phyloP scores from a whole-genome alignment of 225 moss, liverwort and hornwort species.

The Straminergon stramineum region DNA sequence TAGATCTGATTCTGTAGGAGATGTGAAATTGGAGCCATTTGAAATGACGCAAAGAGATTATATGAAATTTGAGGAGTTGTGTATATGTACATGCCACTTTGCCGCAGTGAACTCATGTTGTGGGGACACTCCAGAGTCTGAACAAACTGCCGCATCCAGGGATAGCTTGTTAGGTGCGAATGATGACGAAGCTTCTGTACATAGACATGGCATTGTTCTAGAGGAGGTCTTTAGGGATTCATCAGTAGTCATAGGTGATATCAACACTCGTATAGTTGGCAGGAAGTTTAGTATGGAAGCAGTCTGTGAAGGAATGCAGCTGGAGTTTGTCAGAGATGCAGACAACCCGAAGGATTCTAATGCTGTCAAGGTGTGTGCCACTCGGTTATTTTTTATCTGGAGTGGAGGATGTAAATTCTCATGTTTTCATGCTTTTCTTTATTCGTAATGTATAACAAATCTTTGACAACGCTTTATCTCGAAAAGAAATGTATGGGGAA shows the following conservation, averaged over 20 bases:
- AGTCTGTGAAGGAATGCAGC: constrained; percentile 56
- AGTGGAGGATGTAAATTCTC: not conserved
- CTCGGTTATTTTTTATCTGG: not conserved
- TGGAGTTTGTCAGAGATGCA: constrained; percentile 56
- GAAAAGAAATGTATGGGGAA: not conserved
- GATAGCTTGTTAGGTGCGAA: constrained; percentile 4
- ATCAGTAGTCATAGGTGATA: constrained; percentile 16
- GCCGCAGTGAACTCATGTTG: not conserved
- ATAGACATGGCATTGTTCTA: not conserved
- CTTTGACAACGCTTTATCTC: not conserved
- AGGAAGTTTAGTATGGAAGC: constrained; percentile 53
- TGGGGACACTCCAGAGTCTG: not conserved
- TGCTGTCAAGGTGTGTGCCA: constrained; percentile 73
- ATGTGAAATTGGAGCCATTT: constrained; percentile 10
- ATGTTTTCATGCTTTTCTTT: not conserved
- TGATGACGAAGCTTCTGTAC: not conserved
- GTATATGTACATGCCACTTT: constrained; percentile 42
- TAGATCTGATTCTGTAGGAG: not conserved
- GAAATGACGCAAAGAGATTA: constrained; percentile 1
- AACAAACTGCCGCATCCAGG: not conserved
- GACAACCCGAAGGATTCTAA: constrained; percentile 72
- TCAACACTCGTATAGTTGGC: constrained; percentile 73
- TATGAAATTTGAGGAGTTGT: constrained; percentile 22
- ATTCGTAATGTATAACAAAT: not conserved
- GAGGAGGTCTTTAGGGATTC: not conserved